Evolutionary conservation across 495 filamentous ascomycete genomes (phyloP), one percentile per base, ranked within the genome.

Genomic region (Neurospora tetrasperma): DNA sequence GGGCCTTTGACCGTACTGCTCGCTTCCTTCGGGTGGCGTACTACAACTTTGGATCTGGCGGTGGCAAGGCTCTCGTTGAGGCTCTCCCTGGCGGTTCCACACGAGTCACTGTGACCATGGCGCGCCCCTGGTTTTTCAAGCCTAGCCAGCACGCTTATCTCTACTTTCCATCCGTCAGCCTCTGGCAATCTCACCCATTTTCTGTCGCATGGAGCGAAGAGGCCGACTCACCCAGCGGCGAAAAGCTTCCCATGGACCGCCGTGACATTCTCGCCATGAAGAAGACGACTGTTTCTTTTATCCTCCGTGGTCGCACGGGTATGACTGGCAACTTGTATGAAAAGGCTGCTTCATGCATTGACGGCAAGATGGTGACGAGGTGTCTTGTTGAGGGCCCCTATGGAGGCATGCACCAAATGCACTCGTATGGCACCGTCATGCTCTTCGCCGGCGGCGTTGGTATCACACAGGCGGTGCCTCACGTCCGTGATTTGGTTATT

Each of bases 381-480:
- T 92, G 90, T 71, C 86, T 91, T 46, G 87, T 93, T 71, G 94
- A 97, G 80, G 94, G 94, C 0, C 94, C 94, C 5, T 97, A 97
- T 82, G 91, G 91, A 46, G 90, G 90, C 69, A 84, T 88, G 73
- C 85, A 89, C 71, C 84, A 83, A 71, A 83, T 94, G 73, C 82
- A 88, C 69, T 94, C 90, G 69, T 97, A 96, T 82, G 94, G 94
- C 73, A 96, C 93, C 0, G 89, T 93, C 31, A 84, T 97, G 76
- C 88, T 97, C 27, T 93, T 97, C 76, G 93, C 93, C 14, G 94
- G 91, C 72, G 94, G 94, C 69, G 90, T 96, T 3, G 94, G 94
- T 70, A 94, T 97, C 73, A 97, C 94, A 1, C 94, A 97, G 78
- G 92, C 94, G 75, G 88, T 97, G 27, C 88, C 92, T 4, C 89